These are phyloP conservation scores for Lactarius sanguifluus DNA, from an alignment of 768 basidiomycete genomes.

Conservation along the genomic window DNA sequence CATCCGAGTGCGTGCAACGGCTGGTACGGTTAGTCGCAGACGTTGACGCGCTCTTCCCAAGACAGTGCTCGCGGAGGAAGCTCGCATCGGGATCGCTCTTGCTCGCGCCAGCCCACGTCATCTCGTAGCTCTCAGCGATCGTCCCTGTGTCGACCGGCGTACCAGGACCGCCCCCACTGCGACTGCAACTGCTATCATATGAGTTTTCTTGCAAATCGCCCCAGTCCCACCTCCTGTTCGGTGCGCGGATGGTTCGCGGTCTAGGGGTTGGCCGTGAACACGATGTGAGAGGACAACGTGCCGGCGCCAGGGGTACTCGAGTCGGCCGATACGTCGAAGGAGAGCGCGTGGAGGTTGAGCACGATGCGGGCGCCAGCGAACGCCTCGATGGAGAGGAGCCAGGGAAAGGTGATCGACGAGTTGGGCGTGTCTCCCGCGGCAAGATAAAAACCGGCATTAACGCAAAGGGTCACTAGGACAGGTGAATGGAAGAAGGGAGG, in stretches of 20 bases:
- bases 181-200: background rate
- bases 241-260: no score
- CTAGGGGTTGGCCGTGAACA: conserved; percentile 11
- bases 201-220: conserved; percentile 10
- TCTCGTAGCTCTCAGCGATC: conserved; percentile 16
- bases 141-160: background rate
- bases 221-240: conserved; percentile 24
- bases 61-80: background rate
- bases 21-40: background rate
- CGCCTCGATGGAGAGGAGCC: conserved; percentile 23
- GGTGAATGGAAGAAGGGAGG: background rate
- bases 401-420: conserved; percentile 21
- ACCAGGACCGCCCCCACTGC: background rate
- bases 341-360: conserved; percentile 20
- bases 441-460: conserved; percentile 27
- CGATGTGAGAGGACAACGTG: conserved; percentile 18
- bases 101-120: background rate
- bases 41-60: background rate
- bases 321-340: background rate
- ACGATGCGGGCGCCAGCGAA: conserved; percentile 20
- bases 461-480: conserved; percentile 18
- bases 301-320: background rate
- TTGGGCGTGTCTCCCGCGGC: conserved; percentile 10
- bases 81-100: background rate
- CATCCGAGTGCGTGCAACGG: background rate